A percentile compares a stretch with the other conserved stretches of the same genome.
Evolutionary conservation across 2,329 filamentous ascomycete species (phyloP).

Genomic region (Colletotrichum sansevieriae): DNA sequence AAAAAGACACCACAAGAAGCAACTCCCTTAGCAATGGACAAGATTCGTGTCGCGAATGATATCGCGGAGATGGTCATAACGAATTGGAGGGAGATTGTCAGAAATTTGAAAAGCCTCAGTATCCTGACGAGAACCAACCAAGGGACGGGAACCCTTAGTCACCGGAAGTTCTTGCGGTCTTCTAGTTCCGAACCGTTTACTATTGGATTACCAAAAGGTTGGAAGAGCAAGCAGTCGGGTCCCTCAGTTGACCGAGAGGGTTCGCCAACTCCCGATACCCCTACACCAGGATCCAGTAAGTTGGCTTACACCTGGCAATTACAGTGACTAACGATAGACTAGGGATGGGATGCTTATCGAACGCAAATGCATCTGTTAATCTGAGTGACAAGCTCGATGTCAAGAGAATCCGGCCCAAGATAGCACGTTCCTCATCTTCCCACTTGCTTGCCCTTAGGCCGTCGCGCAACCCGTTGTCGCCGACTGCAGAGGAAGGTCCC

Average conservation of each 20-base stretch:
- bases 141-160: conserved; percentile 32
- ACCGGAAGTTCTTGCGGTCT: conserved; percentile 48
- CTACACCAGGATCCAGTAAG: conserved; percentile 49
- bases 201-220: conserved; percentile 54
- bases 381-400: conserved; percentile 36
- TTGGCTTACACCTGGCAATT: conserved; percentile 2
- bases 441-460: conserved; percentile 32
- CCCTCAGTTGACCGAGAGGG: conserved; percentile 44
- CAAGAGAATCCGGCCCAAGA: conserved; percentile 41
- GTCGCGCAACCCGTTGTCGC: conserved; percentile 46
- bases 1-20: conserved; percentile 45
- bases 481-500: conserved; percentile 49
- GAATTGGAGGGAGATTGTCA: conserved; percentile 74
- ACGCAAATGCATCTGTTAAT: conserved; percentile 6
- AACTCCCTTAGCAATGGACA: conserved; percentile 60
- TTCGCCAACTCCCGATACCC: conserved; percentile 55
- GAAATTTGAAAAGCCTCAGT: conserved; percentile 67
- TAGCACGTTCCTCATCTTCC: conserved; percentile 41
- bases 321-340: conserved; percentile 25
- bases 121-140: conserved; percentile 47
- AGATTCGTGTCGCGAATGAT: conserved; percentile 68
- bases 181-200: conserved; percentile 58
- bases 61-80: conserved; percentile 75
- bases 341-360: conserved; percentile 36
- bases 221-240: conserved; percentile 45